These are phyloP conservation scores for Cladosporium cucumerinum DNA, from an alignment of 2,329 filamentous ascomycete species.

Conservation along the genomic window DNA sequence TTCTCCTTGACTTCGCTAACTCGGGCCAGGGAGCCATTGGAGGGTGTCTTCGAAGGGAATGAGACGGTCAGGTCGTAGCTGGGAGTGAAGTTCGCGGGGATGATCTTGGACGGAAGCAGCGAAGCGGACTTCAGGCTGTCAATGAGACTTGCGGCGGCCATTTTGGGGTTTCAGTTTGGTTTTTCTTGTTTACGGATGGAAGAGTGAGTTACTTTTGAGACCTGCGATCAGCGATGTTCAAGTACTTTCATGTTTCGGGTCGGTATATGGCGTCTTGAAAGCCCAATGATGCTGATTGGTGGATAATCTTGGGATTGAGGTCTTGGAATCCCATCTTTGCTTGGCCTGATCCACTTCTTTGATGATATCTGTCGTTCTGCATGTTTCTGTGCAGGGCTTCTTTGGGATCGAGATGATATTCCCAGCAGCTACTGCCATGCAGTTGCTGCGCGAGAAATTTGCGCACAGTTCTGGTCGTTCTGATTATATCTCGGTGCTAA, in stretches of 20 bases:
- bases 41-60: constrained; percentile 38
- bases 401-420: background rate
- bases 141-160: constrained; percentile 20
- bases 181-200: background rate
- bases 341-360: background rate
- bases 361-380: background rate
- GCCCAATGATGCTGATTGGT: background rate
- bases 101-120: constrained; percentile 36
- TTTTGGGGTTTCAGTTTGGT: background rate
- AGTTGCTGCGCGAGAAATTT: background rate
- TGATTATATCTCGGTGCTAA: too few species aligned
- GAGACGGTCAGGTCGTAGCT: constrained; percentile 17
- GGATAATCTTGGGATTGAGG: background rate
- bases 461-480: too few species aligned
- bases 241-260: background rate
- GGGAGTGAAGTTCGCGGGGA: constrained; percentile 45
- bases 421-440: background rate
- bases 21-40: constrained; percentile 33
- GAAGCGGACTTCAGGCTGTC: constrained; percentile 27
- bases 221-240: background rate
- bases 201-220: background rate
- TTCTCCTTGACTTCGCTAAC: constrained; percentile 34
- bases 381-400: background rate
- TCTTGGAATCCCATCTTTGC: background rate
- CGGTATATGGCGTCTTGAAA: background rate